Conservation (phyloP, 768 basidiomycete species). For the Serpula lacrymans region DNA sequence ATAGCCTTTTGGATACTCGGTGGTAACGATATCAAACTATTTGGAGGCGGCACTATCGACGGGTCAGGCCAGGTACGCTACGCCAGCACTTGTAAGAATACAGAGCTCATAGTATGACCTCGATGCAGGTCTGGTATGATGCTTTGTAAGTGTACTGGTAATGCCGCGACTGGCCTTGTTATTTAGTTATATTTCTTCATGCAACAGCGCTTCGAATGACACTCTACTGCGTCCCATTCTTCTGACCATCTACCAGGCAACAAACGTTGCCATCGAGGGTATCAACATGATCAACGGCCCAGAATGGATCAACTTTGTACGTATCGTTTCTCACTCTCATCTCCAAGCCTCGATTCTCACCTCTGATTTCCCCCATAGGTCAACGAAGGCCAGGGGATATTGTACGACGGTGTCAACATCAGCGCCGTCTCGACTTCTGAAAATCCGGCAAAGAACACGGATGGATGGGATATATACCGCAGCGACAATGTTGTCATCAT, state of each 20-base stretch:
- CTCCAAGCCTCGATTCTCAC: background rate
- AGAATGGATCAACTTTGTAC: constrained; percentile 50
- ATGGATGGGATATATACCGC: constrained; percentile 65
- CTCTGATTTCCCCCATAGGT: constrained; percentile 26
- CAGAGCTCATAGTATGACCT: background rate
- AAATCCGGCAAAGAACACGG: constrained; percentile 45
- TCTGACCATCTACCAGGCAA: constrained; percentile 51
- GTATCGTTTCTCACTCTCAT: constrained; percentile 1
- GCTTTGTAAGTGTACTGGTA: constrained; percentile 34
- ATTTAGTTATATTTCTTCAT: constrained; percentile 1
- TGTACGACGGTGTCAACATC: constrained; percentile 46
- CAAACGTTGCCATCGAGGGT: constrained; percentile 42
- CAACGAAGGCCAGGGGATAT: constrained; percentile 44
- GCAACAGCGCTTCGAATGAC: constrained; percentile 39
- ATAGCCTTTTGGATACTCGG: constrained; percentile 55
- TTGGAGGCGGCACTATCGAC: constrained; percentile 64
- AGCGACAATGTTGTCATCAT: constrained; percentile 46
- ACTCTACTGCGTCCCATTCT: constrained; percentile 52
- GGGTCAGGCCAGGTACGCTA: constrained; percentile 55
- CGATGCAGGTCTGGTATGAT: constrained; percentile 50
- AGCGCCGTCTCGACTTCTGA: constrained; percentile 43
- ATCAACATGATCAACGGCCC: constrained; percentile 49
- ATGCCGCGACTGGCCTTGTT: background rate
- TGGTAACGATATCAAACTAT: constrained; percentile 43
- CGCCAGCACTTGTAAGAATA: background rate